Evolutionary conservation across 768 basidiomycete genomes (phyloP).

Genomic region (Boletus rex-veris): DNA sequence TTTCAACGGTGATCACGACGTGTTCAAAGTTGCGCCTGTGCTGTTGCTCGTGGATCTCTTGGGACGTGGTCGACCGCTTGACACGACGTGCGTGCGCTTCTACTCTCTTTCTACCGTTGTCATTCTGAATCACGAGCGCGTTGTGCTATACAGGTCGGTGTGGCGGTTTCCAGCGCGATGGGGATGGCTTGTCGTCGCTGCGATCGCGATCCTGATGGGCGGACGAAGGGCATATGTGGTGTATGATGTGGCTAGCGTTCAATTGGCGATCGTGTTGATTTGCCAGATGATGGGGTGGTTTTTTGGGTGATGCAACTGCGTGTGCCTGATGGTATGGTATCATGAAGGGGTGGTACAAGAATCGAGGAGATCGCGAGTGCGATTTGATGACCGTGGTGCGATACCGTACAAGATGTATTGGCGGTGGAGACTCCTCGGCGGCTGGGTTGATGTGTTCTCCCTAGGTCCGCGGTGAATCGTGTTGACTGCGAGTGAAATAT

Average conservation of each 20-base stretch:
- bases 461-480: too few species aligned
- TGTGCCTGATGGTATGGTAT: neutral
- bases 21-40: constrained; percentile 61
- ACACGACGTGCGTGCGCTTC: constrained; percentile 36
- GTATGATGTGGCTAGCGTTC: constrained; percentile 56
- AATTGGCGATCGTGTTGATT: constrained; percentile 13
- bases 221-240: constrained; percentile 63
- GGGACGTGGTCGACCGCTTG: constrained; percentile 47
- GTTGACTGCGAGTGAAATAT: too few species aligned
- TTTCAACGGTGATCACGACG: constrained; percentile 79
- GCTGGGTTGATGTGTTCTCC: too few species aligned
- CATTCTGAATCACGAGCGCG: too few species aligned
- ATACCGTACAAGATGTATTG: too few species aligned
- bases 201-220: constrained; percentile 60
- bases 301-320: neutral
- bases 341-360: too few species aligned
- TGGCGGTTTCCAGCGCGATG: constrained; percentile 41
- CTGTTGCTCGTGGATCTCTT: constrained; percentile 60
- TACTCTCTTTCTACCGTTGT: neutral
- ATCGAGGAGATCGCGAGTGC: too few species aligned
- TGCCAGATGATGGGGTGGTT: constrained; percentile 6
- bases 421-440: too few species aligned
- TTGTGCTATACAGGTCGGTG: constrained; percentile 6
- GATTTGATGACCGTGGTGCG: too few species aligned
- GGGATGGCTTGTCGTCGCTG: constrained; percentile 49